Evolutionary conservation across 495 filamentous ascomycete species (phyloP).

Genomic region (Cudoniella acicularis): DNA sequence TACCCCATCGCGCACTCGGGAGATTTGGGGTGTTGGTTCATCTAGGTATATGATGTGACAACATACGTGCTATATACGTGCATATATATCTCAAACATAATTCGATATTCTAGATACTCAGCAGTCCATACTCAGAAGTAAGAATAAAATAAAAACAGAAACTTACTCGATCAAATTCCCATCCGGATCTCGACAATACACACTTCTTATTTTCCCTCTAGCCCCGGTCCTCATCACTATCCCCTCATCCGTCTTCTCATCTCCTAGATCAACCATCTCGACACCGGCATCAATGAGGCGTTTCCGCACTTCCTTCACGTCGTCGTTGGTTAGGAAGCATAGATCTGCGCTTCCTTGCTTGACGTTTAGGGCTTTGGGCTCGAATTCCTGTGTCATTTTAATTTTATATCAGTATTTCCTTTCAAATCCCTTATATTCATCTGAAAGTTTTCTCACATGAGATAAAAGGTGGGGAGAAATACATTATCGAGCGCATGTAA

Average conservation of each 20-base stretch:
- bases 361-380: slow-evolving; percentile 47
- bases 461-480: too few species aligned
- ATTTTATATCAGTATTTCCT: background rate
- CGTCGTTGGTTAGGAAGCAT: slow-evolving; percentile 46
- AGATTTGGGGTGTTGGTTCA: background rate
- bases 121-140: background rate
- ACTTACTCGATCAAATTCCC: slow-evolving; percentile 54
- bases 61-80: background rate
- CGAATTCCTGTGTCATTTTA: slow-evolving; percentile 38
- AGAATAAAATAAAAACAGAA: background rate
- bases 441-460: too few species aligned
- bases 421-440: too few species aligned
- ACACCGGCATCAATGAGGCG: slow-evolving; percentile 13
- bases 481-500: slow-evolving; percentile 44
- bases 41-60: background rate
- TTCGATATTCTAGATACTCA: slow-evolving; percentile 19
- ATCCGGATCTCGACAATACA: slow-evolving; percentile 54
- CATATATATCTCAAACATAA: slow-evolving; percentile 10
- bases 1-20: slow-evolving; percentile 11
- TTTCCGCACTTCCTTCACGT: slow-evolving; percentile 25
- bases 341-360: slow-evolving; percentile 49
- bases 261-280: slow-evolving; percentile 15
- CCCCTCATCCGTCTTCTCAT: slow-evolving; percentile 26
- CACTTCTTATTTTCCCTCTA: slow-evolving; percentile 44
- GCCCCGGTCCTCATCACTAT: slow-evolving; percentile 50